Base-by-base conservation (phyloP, 805 yeast genomes). In the Metschnikowia hibisci region DNA sequence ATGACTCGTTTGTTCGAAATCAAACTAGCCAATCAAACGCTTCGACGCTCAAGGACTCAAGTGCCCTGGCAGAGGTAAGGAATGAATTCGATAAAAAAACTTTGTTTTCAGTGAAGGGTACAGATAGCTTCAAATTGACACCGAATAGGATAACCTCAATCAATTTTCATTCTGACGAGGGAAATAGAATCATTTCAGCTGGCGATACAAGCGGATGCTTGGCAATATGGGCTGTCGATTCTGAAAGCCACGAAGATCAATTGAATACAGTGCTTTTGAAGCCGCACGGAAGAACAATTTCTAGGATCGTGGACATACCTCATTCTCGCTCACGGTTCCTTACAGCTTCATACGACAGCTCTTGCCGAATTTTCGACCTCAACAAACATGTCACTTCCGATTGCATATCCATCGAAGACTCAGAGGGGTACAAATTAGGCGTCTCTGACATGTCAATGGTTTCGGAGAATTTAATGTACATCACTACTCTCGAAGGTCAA, bases 131-230 rank as follows among this genome's bases (percentile, higher is more conserved):
- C 47, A 84, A 82, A 54, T 63, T 91, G 4, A 77, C 86, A 0
- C 75, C 77, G 29, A 84, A 82, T 41, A 71, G 99, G 45, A 81
- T 91, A 60, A 80, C 90, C 0, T 69, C 86, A 2, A 73, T 89
- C 32, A 68, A 73, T 31, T 84, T 87, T 59, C 98, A 91, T 62
- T 96, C 97, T 0, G 64, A 85, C 0, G 60, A 58, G 0, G 74
- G 72, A 1, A 80, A 80, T 47, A 73, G 84, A 50, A 55, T 91
- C 4, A 71, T 89, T 2, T 59, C 87, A 26, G 96, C 89, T 1
- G 98, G 97, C 35, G 99, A 93, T 63, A 87, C 87, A 10, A 65
- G 67, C n/a, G 99, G 99, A 5, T 76, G 80, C 48, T 64, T 89
- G 33, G 97, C 97, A 0, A 72, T 93, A 12, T 91, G 97, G 97